Conservation (phyloP, 768 basidiomycete genomes). For the Lenzites betulinus region DNA sequence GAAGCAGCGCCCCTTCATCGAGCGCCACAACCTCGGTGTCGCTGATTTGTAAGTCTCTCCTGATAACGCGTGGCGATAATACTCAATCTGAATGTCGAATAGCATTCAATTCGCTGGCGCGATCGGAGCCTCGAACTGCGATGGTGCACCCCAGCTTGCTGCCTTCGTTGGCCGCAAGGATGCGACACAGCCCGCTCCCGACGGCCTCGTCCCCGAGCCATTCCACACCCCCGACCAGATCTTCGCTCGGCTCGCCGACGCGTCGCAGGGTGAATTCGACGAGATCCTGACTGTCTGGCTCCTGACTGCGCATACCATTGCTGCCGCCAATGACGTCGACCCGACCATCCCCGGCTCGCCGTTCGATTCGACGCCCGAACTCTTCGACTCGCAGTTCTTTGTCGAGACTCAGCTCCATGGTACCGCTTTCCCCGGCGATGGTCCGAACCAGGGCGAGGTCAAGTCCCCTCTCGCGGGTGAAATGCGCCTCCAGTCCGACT, state of each 20-base stretch:
- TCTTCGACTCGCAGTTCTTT: constrained; percentile 35
- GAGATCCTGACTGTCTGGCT: constrained; percentile 25
- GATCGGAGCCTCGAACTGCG: constrained; percentile 22
- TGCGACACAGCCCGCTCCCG: constrained; percentile 26
- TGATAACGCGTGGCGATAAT: neutral
- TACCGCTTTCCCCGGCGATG: constrained; percentile 32
- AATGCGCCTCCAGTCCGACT: no score
- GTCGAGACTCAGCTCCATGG: constrained; percentile 31
- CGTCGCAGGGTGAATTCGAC: constrained; percentile 23
- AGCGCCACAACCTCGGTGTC: constrained; percentile 12
- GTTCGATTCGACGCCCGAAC: constrained; percentile 32
- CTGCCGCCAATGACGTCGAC: constrained; percentile 32
- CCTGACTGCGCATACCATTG: no score
- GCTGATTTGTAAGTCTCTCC: constrained; percentile 10
- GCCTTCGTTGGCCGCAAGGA: constrained; percentile 37
- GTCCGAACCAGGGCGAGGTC: constrained; percentile 33
- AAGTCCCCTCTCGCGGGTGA: no score
- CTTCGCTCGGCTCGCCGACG: constrained; percentile 27
- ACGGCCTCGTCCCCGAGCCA: no score
- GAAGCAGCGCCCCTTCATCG: constrained; percentile 13
- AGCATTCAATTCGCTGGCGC: constrained; percentile 22
- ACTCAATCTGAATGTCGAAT: neutral
- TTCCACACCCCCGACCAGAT: no score
- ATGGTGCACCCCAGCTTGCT: constrained; percentile 40
- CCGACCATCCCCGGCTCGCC: constrained; percentile 28